Evolutionary conservation across 495 filamentous ascomycete genomes (phyloP).

Genomic region (Chaetomium cochliodes): DNA sequence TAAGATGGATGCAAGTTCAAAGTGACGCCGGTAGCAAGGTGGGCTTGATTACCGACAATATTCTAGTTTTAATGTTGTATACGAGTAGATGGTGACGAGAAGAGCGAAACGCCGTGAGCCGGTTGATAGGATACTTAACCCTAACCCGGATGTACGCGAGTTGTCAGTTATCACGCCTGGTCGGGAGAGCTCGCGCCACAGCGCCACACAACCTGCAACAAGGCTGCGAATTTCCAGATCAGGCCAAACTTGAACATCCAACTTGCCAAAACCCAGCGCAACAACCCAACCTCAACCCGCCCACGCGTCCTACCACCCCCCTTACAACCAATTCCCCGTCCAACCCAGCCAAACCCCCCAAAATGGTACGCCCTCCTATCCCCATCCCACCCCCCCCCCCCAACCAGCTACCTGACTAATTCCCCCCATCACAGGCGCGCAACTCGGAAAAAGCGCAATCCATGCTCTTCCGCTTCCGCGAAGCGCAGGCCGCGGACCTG

Average conservation of each 20-base stretch:
- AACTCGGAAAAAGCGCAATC: slow-evolving; percentile 99
- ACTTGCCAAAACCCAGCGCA: not conserved
- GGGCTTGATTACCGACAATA: no score
- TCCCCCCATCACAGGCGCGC: slow-evolving; percentile 46
- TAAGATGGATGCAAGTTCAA: no score
- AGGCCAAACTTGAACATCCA: slow-evolving; percentile 7
- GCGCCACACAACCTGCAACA: slow-evolving; percentile 12
- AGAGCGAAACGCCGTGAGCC: no score
- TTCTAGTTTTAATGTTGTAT: no score
- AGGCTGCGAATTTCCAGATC: slow-evolving; percentile 25
- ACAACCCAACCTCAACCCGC: not conserved
- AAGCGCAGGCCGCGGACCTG: slow-evolving; percentile 91
- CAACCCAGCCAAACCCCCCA: not conserved
- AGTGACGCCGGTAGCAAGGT: no score
- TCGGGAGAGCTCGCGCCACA: slow-evolving; percentile 11
- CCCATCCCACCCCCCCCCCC: not conserved
- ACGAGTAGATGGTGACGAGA: no score
- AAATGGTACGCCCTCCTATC: slow-evolving; percentile 15
- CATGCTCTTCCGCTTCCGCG: slow-evolving; percentile 99
- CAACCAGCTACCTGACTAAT: not conserved
- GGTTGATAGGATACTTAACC: no score
- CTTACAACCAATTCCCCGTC: not conserved
- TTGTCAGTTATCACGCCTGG: no score
- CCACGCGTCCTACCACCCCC: not conserved
- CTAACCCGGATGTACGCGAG: no score